Conservation (phyloP, 768 basidiomycete genomes). For the Crucibulum laeve region DNA sequence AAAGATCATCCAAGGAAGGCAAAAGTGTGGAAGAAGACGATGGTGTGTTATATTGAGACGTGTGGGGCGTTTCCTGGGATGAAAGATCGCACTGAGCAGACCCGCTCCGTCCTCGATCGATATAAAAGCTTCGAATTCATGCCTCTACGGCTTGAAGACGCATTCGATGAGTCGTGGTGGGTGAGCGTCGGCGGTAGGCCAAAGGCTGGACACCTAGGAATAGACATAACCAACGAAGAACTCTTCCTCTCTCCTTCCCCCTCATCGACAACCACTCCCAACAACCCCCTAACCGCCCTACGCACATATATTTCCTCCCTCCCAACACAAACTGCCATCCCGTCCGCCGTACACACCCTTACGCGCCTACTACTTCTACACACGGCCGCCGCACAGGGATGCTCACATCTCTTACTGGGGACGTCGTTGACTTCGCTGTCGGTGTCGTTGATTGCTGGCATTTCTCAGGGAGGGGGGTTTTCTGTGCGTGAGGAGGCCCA, state of each 20-base stretch:
- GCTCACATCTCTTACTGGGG: conserved; percentile 78
- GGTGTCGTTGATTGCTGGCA: conserved; percentile 65
- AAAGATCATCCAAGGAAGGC: conserved; percentile 62
- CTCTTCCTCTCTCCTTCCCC: background rate
- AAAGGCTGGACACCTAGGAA: conserved; percentile 22
- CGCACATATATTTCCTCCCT: conserved; percentile 56
- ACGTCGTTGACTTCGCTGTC: conserved; percentile 78
- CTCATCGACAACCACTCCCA: conserved; percentile 12
- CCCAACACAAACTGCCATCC: conserved; percentile 71
- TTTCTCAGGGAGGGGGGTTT: conserved; percentile 76
- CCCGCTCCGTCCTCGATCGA: conserved; percentile 38
- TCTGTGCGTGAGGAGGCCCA: conserved; percentile 61
- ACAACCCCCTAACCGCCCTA: conserved; percentile 24
- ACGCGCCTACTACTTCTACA: conserved; percentile 67
- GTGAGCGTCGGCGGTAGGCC: conserved; percentile 31
- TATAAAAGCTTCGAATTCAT: conserved; percentile 52
- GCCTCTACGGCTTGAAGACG: conserved; percentile 65
- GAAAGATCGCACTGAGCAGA: conserved; percentile 50
- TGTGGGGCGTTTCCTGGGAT: conserved; percentile 54
- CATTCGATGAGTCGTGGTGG: conserved; percentile 74
- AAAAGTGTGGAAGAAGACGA: conserved; percentile 57
- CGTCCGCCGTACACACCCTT: conserved; percentile 53
- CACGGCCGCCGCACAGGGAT: conserved; percentile 49
- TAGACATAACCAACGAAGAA: conserved; percentile 57
- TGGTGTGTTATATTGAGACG: conserved; percentile 68